These are phyloP conservation scores for Neofusicoccum laricinum DNA, from an alignment of 2,329 filamentous ascomycete genomes.

Conservation along the genomic window DNA sequence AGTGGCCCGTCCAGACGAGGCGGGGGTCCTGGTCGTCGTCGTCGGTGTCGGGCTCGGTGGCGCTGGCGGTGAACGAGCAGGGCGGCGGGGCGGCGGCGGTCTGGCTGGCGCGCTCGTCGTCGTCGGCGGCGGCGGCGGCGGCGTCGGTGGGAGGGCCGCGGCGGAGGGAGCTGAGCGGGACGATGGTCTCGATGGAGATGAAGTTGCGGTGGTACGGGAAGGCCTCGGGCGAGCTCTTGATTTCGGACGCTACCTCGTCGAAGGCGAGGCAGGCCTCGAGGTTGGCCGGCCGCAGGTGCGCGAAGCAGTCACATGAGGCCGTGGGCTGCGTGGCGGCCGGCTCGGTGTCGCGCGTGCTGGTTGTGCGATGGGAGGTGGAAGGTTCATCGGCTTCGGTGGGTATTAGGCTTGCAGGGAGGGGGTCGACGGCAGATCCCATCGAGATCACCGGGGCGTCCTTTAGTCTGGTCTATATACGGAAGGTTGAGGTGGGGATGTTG, in stretches of 20 bases:
- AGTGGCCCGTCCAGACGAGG: constrained; percentile 3
- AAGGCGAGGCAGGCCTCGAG: constrained; percentile 4
- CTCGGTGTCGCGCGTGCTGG: background rate
- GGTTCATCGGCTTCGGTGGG: background rate
- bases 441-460: background rate
- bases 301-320: background rate
- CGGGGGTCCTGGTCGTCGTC: background rate
- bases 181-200: background rate
- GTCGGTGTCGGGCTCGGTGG: constrained; percentile 2
- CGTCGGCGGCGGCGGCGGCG: background rate
- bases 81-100: background rate
- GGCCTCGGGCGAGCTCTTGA: background rate
- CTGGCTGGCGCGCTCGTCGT: background rate
- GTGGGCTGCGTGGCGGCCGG: background rate
- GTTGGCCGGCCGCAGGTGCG: background rate
- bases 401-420: background rate
- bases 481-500: background rate
- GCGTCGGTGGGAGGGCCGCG: background rate
- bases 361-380: background rate
- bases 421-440: background rate
- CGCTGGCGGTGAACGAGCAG: background rate
- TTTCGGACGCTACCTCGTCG: background rate
- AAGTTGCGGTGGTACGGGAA: background rate
- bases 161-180: background rate
- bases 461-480: background rate